A percentile compares a stretch with the other conserved stretches of the same genome.
phyloP scores from a whole-genome alignment of 2,329 filamentous ascomycete genomes.

The Botrytis paeoniae region DNA sequence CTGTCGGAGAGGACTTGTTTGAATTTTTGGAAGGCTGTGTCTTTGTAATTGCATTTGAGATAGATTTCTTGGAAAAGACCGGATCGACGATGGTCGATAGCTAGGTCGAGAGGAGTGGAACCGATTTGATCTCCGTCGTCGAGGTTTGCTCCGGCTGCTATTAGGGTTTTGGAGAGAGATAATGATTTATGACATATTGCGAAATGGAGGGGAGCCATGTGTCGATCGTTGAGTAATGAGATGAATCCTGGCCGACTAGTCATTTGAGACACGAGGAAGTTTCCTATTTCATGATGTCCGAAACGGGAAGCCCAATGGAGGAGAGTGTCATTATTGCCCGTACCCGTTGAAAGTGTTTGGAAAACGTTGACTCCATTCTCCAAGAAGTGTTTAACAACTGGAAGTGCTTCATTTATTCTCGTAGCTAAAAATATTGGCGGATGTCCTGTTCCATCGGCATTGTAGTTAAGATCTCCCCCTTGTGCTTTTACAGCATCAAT shows the following conservation, averaged over 20 bases:
- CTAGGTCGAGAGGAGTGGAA: neutral
- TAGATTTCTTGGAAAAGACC: neutral
- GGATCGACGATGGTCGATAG: neutral
- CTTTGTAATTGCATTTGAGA: neutral
- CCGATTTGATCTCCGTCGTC: neutral
- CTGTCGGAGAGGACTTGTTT: slow-evolving; percentile 1
- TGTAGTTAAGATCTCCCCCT: slow-evolving; percentile 14
- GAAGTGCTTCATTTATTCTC: neutral
- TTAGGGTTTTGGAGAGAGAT: neutral
- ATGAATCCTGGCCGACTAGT: neutral
- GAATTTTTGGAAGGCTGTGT: neutral
- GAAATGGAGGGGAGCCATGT: slow-evolving; percentile 4
- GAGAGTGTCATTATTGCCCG: neutral
- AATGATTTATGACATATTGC: neutral
- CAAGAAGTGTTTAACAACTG: slow-evolving; percentile 4
- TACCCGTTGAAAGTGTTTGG: neutral
- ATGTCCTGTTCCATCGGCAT: neutral
- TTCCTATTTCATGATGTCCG: slow-evolving; percentile 10
- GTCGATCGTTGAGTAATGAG: neutral
- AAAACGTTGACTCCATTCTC: slow-evolving; percentile 1
- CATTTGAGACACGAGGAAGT: slow-evolving; percentile 11
- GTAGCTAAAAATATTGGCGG: slow-evolving; percentile 15
- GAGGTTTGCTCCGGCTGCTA: slow-evolving; percentile 1
- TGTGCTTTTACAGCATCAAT: neutral
- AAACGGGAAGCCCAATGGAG: slow-evolving; percentile 10